phyloP scores from a whole-genome alignment of 257 asterid genomes.

The Verbena officinalis region DNA sequence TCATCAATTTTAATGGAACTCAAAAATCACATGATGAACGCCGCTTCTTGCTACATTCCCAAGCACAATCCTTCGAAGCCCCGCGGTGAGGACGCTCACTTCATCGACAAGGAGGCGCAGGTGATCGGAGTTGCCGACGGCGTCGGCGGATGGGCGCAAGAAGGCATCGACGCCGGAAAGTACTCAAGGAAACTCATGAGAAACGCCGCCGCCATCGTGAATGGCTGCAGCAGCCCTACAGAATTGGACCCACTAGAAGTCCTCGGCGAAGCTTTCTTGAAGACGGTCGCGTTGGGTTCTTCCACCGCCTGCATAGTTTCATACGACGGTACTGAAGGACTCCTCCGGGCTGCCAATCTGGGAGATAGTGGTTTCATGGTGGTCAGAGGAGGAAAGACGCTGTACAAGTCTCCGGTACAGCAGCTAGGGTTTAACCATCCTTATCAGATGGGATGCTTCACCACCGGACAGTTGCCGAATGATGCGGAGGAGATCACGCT shows the following conservation, averaged over 20 bases:
- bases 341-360: conserved; percentile 37
- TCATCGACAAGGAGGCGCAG: conserved; percentile 22
- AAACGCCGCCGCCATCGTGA: neutral
- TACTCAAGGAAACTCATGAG: conserved; percentile 42
- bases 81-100: conserved; percentile 42
- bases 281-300: conserved; percentile 25
- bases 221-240: neutral
- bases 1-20: too few relatives aligned
- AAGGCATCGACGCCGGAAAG: conserved; percentile 42
- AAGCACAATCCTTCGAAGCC: conserved; percentile 22
- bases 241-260: conserved; percentile 25
- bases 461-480: neutral
- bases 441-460: conserved; percentile 30
- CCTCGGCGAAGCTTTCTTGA: conserved; percentile 26
- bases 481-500: conserved; percentile 29
- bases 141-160: conserved; percentile 38
- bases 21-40: conserved; percentile 14
- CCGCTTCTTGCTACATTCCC: conserved; percentile 37
- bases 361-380: conserved; percentile 52
- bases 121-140: conserved; percentile 51
- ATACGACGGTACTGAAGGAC: neutral
- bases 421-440: conserved; percentile 40
- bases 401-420: conserved; percentile 34
- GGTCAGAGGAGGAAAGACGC: conserved; percentile 30
- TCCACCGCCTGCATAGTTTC: conserved; percentile 50